phyloP scores from a whole-genome alignment of 2,329 filamentous ascomycete genomes.

The Plectosphaerella cucumerina region DNA sequence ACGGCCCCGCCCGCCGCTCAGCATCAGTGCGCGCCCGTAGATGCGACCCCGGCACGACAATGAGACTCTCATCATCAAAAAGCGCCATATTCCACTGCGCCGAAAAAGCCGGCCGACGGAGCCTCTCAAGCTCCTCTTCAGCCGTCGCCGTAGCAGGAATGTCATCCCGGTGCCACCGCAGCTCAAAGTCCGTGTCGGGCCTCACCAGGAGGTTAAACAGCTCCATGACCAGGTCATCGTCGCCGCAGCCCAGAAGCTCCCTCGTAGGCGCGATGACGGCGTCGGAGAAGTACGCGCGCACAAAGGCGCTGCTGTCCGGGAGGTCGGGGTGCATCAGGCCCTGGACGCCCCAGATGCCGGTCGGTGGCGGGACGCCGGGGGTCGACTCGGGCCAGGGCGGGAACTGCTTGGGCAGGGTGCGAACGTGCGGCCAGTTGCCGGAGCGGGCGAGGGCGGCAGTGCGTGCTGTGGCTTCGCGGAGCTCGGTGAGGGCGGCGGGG shows the following conservation, averaged over 20 bases:
- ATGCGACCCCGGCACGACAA: slow-evolving; percentile 78
- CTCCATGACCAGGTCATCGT: slow-evolving; percentile 75
- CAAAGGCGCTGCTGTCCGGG: slow-evolving; percentile 57
- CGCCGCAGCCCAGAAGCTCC: slow-evolving; percentile 53
- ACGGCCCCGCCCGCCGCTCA: slow-evolving; percentile 66
- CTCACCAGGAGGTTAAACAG: slow-evolving; percentile 81
- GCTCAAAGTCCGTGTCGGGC: slow-evolving; percentile 65
- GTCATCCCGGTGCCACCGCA: slow-evolving; percentile 85
- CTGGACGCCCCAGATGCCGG: slow-evolving; percentile 87
- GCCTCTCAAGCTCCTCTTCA: slow-evolving; percentile 61
- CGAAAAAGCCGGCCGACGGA: slow-evolving; percentile 62
- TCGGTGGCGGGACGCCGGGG: slow-evolving; percentile 36
- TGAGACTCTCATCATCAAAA: slow-evolving; percentile 67
- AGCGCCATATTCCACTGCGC: slow-evolving; percentile 87
- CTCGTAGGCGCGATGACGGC: slow-evolving; percentile 59
- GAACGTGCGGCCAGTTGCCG: slow-evolving; percentile 77
- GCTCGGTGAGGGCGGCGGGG: slow-evolving; percentile 46
- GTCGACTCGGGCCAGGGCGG: slow-evolving; percentile 64
- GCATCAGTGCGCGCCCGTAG: slow-evolving; percentile 61
- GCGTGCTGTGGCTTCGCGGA: slow-evolving; percentile 55
- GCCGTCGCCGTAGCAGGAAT: slow-evolving; percentile 61
- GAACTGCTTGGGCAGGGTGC: slow-evolving; percentile 86
- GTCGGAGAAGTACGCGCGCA: slow-evolving; percentile 66
- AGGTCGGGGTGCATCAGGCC: slow-evolving; percentile 75
- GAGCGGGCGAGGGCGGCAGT: slow-evolving; percentile 58